These are phyloP conservation scores for Pterocarpus santalinus DNA, from an alignment of 306 rosid genomes.

Conservation along the genomic window DNA sequence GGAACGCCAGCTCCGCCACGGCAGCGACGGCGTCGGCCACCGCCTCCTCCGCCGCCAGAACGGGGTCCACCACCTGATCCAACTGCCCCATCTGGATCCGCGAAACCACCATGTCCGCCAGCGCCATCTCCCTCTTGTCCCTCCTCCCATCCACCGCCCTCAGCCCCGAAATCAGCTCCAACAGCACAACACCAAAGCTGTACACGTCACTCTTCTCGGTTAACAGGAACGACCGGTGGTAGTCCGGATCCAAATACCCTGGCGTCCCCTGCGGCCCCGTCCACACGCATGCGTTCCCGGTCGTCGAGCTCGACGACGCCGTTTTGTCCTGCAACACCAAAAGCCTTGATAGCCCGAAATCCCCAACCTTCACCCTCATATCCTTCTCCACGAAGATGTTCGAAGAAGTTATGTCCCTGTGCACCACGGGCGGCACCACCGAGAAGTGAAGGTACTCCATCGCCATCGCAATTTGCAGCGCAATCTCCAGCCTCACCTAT, in stretches of 20 bases:
- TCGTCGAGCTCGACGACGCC: constrained; percentile 43
- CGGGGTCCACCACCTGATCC: constrained; percentile 78
- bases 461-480: constrained; percentile 84
- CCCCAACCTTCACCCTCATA: constrained; percentile 93
- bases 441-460: constrained; percentile 94
- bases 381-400: constrained; percentile 87
- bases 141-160: constrained; percentile 83
- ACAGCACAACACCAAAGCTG: constrained; percentile 87
- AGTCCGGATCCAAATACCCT: constrained; percentile 95
- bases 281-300: constrained; percentile 72
- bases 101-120: constrained; percentile 86
- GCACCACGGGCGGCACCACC: constrained; percentile 83
- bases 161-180: constrained; percentile 80
- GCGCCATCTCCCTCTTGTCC: constrained; percentile 79
- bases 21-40: constrained; percentile 58
- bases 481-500: constrained; percentile 70
- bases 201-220: constrained; percentile 98
- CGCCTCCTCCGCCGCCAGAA: constrained; percentile 50
- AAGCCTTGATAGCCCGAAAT: constrained; percentile 90
- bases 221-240: constrained; percentile 85
- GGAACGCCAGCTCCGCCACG: constrained; percentile 89
- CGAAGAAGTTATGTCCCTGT: constrained; percentile 87
- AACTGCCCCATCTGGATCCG: constrained; percentile 89
- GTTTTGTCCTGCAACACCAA: constrained; percentile 63
- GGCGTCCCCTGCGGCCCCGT: constrained; percentile 99